Base-by-base conservation (phyloP, 2,329 filamentous ascomycete genomes). In the Dactylellina haptotyla region DNA sequence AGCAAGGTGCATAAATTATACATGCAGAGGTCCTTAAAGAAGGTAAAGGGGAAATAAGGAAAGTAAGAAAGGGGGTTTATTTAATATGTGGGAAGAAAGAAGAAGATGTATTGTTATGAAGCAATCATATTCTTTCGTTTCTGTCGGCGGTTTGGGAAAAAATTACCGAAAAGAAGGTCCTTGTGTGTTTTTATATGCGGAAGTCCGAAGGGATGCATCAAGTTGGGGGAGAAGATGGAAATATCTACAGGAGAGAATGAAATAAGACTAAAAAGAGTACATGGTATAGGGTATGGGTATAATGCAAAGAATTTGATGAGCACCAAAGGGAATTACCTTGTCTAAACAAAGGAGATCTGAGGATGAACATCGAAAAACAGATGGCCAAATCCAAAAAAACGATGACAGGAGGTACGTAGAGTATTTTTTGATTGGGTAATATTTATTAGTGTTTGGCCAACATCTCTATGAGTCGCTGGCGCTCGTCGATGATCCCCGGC, bases 191-290 rank as follows among this genome's bases (percentile, higher is more conserved):
- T 28, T 45, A 64, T 64, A 50, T 37, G 51, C 34, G 20, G 9
- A 20, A 58, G 26, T 53, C 32, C 57, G 45, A 37, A 16, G 41
- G 30, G 43, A 53, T 67, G 34, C 34, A n/a, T n/a, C n/a, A 16
- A n/a, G 16, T 4, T 32, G 48, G 28, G 23, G 28, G 30, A 30
- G 20, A 20, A 32, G 50, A 63, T 34, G 34, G 53, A 32, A 57
- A 71, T 71, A 71, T 71, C 66, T 71, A 71, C 66, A 71, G 43
- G 61, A 71, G 58, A 63, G 50, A 64, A 63, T 63, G 58, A 54
- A 63, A 57, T 41, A 32, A 63, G 54, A 63, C 57, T 50, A 70
- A 71, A 71, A 63, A 26, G 46, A 50, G 28, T 56, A 71, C 66
- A 71, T 41, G 46, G 54, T 59, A 59, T 63, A 57, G 28, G 57